Percentiles rank a stretch among this genome's conserved stretches.
These are phyloP conservation scores for Extremus antarcticus DNA, from an alignment of 495 filamentous ascomycete species.

Conservation along the genomic window DNA sequence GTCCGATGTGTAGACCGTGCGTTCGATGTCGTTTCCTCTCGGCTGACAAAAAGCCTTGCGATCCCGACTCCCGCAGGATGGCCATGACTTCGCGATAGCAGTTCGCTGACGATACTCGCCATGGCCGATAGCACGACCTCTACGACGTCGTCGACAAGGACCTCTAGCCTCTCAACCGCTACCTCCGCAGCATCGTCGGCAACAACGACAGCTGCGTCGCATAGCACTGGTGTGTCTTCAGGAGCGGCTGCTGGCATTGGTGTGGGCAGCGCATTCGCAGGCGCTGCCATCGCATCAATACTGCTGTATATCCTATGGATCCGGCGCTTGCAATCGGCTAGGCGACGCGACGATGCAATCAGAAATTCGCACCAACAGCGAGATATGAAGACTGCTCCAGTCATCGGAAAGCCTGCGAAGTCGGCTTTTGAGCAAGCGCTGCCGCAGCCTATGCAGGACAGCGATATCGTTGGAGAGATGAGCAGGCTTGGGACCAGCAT, in stretches of 20 bases:
- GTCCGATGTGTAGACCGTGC: no score
- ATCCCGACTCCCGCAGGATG: no score
- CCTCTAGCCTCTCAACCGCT: not conserved
- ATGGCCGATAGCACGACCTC: no score
- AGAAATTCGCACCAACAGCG: not conserved
- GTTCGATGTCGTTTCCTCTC: no score
- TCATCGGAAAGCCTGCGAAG: not conserved
- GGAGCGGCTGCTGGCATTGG: conserved; percentile 22
- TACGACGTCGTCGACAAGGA: not conserved
- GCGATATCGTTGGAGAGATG: conserved; percentile 25
- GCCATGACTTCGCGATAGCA: no score
- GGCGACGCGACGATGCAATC: not conserved
- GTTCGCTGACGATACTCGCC: no score
- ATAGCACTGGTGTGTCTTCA: conserved; percentile 6
- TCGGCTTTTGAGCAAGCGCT: not conserved
- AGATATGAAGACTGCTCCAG: not conserved
- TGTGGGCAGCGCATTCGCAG: conserved; percentile 18
- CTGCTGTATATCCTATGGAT: conserved; percentile 3
- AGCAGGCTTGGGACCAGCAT: conserved; percentile 27
- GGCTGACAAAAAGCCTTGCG: no score
- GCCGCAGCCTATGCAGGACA: conserved; percentile 27
- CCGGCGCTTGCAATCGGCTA: conserved; percentile 8
- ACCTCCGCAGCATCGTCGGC: not conserved
- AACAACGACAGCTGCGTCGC: not conserved
- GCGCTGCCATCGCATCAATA: conserved; percentile 19